Percentiles rank a stretch among this genome's conserved stretches.
Conservation (phyloP, 1,284 basidiomycete species). For the Lentinus polychrous region DNA sequence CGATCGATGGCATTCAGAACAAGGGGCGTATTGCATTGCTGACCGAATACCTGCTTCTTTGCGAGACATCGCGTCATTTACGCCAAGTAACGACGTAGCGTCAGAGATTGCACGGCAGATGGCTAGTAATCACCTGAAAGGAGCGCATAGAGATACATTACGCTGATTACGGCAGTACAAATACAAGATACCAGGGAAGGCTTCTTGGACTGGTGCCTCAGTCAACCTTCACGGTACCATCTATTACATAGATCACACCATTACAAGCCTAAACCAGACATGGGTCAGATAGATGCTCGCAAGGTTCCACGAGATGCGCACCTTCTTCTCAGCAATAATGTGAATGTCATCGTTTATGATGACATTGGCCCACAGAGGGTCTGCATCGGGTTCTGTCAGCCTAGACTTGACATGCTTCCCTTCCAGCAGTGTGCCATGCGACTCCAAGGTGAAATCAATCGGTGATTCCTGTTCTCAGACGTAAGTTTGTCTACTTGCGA, state of each 20-base stretch:
- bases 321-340: slow-evolving; percentile 53
- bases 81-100: no score
- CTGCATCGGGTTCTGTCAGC: slow-evolving; percentile 26
- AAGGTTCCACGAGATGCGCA: slow-evolving; percentile 18
- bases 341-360: slow-evolving; percentile 45
- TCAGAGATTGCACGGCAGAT: no score
- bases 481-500: slow-evolving; percentile 1
- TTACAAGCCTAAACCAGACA: slow-evolving; percentile 46
- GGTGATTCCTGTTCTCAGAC: slow-evolving; percentile 31
- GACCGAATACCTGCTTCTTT: no score
- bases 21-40: no score
- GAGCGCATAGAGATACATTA: no score
- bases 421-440: slow-evolving; percentile 44
- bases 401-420: slow-evolving; percentile 49
- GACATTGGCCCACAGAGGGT: slow-evolving; percentile 51
- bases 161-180: no score
- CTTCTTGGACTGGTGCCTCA: background rate
- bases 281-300: slow-evolving; percentile 8
- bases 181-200: no score
- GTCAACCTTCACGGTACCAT: slow-evolving; percentile 48
- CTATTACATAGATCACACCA: slow-evolving; percentile 65
- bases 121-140: no score
- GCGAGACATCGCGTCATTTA: no score
- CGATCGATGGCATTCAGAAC: no score
- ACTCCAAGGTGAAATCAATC: slow-evolving; percentile 31